phyloP scores from a whole-genome alignment of 225 moss, liverwort and hornwort species.

The Neckera pumila region DNA sequence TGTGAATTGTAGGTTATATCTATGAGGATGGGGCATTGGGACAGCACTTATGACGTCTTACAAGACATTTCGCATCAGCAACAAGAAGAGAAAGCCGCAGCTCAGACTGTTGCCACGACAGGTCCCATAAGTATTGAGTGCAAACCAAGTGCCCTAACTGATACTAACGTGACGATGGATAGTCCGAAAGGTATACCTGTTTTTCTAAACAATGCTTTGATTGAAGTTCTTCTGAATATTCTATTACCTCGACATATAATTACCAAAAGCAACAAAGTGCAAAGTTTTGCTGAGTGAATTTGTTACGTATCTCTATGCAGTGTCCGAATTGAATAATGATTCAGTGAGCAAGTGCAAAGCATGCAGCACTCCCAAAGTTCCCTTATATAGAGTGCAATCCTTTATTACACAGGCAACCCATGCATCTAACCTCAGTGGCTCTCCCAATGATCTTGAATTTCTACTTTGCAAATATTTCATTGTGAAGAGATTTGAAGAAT shows the following conservation, averaged over 20 bases:
- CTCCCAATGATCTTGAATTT: conserved; percentile 14
- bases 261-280: neutral
- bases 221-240: neutral
- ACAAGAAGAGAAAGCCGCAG: conserved; percentile 8
- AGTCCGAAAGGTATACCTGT: conserved; percentile 5
- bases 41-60: conserved; percentile 57
- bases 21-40: conserved; percentile 82
- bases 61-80: conserved; percentile 20
- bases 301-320: conserved; percentile 6
- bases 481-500: conserved; percentile 43
- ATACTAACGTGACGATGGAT: neutral
- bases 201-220: neutral
- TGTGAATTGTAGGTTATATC: conserved; percentile 55
- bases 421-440: conserved; percentile 13
- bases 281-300: neutral
- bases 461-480: conserved; percentile 62
- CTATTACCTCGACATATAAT: neutral
- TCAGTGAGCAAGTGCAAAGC: conserved; percentile 9
- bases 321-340: conserved; percentile 1
- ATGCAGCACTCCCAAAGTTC: conserved; percentile 23
- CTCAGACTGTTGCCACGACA: conserved; percentile 22
- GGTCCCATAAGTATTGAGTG: conserved; percentile 26
- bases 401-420: conserved; percentile 33
- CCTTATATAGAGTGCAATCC: conserved; percentile 30
- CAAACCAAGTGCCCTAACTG: conserved; percentile 5